These are phyloP conservation scores for Cinchona pubescens DNA, from an alignment of 257 asterid genomes.

Conservation along the genomic window DNA sequence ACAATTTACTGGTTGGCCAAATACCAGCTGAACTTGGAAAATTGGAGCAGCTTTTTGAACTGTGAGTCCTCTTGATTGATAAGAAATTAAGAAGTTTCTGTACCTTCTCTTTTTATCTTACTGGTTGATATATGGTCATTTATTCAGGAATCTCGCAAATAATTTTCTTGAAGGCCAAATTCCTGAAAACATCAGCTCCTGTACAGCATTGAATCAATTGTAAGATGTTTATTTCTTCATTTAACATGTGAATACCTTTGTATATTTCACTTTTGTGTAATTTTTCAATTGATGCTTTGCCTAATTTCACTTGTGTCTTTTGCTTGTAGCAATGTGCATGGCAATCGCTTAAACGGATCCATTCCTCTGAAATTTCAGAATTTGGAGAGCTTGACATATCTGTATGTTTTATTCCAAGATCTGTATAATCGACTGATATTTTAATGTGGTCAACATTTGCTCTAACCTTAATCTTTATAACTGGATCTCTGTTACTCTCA, in stretches of 20 bases:
- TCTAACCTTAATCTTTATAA: background rate
- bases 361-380: constrained; percentile 79
- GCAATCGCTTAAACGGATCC: constrained; percentile 73
- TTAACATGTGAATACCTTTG: background rate
- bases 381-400: constrained; percentile 86
- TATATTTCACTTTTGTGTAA: background rate
- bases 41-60: constrained; percentile 84
- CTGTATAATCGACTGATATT: background rate
- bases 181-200: constrained; percentile 88
- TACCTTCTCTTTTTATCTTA: background rate
- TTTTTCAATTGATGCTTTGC: background rate
- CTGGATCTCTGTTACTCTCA: constrained; percentile 24
- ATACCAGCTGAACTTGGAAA: constrained; percentile 90
- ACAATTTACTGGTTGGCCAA: constrained; percentile 66
- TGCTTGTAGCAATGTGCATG: constrained; percentile 74
- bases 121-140: background rate
- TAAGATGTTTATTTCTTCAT: constrained; percentile 30
- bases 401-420: constrained; percentile 52
- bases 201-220: constrained; percentile 92
- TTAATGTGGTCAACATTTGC: background rate
- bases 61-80: constrained; percentile 62
- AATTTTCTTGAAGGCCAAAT: constrained; percentile 86
- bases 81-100: background rate
- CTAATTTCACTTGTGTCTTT: background rate
- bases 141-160: constrained; percentile 76